A percentile compares a stretch with the other conserved stretches of the same genome.
Evolutionary conservation across 768 basidiomycete species (phyloP).

Genomic region (Termitomyces sp.): DNA sequence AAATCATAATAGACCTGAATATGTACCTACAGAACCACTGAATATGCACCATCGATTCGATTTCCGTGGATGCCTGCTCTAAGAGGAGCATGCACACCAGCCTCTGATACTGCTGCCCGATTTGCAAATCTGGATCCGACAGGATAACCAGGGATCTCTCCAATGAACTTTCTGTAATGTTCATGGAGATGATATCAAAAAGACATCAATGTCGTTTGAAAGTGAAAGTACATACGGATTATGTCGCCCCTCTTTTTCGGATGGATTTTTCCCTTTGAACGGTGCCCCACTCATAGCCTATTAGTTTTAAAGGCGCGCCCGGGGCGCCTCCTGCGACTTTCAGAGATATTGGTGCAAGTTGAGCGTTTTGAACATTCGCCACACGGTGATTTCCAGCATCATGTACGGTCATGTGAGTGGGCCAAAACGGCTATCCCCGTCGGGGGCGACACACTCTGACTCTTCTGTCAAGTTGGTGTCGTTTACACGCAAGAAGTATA

Average conservation of each 20-base stretch:
- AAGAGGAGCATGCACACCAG: constrained; percentile 29
- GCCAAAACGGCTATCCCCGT: not conserved
- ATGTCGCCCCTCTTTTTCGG: not conserved
- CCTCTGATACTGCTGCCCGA: constrained; percentile 15
- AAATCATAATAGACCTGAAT: not conserved
- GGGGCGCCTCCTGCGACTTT: too few species aligned
- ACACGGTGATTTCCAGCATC: not conserved
- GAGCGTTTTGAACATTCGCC: not conserved
- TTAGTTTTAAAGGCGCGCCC: not conserved
- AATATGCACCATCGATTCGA: constrained; percentile 28
- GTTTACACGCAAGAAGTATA: not conserved
- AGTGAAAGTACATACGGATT: not conserved
- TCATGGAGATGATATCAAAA: not conserved
- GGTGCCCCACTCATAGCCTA: not conserved
- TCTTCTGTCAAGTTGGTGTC: not conserved
- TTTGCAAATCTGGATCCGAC: constrained; percentile 19
- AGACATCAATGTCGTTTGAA: too few species aligned
- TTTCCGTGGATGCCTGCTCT: constrained; percentile 38
- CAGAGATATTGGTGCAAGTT: not conserved
- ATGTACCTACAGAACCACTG: constrained; percentile 30
- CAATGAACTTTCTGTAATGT: constrained; percentile 20
- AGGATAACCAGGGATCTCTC: constrained; percentile 24
- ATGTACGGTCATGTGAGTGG: not conserved
- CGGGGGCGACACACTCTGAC: not conserved
- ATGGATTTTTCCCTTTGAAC: constrained; percentile 5